Evolutionary conservation across 2,329 filamentous ascomycete genomes (phyloP).

Genomic region (Kalmusia sp.): DNA sequence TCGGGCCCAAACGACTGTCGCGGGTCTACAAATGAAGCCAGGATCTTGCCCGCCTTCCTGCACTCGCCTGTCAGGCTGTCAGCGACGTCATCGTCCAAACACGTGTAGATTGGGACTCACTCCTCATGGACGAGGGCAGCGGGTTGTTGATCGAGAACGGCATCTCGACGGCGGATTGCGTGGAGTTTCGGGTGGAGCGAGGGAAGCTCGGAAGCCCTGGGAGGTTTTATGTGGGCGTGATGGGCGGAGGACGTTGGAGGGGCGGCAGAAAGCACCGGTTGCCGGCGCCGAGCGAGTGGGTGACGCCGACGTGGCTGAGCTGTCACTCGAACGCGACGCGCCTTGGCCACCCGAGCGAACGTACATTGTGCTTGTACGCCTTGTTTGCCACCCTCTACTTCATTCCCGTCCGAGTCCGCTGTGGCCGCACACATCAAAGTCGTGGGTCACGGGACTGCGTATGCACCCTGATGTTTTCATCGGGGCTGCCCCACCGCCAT

Average conservation of each 20-base stretch:
- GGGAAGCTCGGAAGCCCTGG: background rate
- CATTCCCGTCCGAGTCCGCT: too few relatives aligned
- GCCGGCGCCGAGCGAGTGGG: too few relatives aligned
- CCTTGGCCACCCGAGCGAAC: too few relatives aligned
- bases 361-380: too few relatives aligned
- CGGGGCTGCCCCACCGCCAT: too few relatives aligned
- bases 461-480: too few relatives aligned
- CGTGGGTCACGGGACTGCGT: too few relatives aligned
- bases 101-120: conserved; percentile 45
- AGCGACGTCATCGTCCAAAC: conserved; percentile 40
- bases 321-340: too few relatives aligned
- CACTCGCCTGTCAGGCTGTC: conserved; percentile 77
- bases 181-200: background rate
- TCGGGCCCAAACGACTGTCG: conserved; percentile 93
- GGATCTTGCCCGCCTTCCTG: conserved; percentile 95
- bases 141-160: conserved; percentile 61
- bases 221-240: too few relatives aligned
- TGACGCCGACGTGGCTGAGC: too few relatives aligned
- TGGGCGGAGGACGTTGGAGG: background rate
- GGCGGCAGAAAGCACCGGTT: background rate
- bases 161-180: conserved; percentile 40
- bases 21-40: conserved; percentile 93
- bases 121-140: conserved; percentile 60
- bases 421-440: too few relatives aligned
- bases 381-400: too few relatives aligned